phyloP scores from a whole-genome alignment of 2,329 filamentous ascomycete genomes.

The Penicillium sp. region DNA sequence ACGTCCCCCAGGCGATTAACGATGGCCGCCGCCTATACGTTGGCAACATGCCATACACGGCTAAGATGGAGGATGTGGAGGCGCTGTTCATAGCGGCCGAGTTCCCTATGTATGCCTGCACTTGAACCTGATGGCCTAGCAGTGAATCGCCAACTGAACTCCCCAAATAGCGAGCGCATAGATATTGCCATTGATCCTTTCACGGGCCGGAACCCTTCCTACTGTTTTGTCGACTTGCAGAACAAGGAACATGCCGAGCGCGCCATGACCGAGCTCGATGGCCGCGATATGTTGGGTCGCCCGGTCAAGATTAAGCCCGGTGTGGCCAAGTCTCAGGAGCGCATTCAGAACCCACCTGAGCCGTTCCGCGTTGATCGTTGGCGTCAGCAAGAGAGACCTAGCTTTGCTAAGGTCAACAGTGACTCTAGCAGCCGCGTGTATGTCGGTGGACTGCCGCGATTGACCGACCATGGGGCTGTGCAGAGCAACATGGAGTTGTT shows the following conservation, averaged over 20 bases:
- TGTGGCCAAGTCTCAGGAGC: conserved; percentile 53
- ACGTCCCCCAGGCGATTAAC: conserved; percentile 39
- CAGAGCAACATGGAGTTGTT: conserved; percentile 46
- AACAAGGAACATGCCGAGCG: conserved; percentile 57
- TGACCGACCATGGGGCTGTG: conserved; percentile 44
- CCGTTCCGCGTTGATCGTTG: conserved; percentile 44
- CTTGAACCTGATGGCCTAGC: conserved; percentile 9
- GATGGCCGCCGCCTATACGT: conserved; percentile 53
- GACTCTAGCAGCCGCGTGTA: conserved; percentile 48
- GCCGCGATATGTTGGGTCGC: conserved; percentile 57
- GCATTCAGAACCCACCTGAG: conserved; percentile 21
- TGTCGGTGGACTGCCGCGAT: conserved; percentile 49
- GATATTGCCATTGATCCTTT: conserved; percentile 69
- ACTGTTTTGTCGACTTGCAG: conserved; percentile 71
- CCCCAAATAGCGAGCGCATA: conserved; percentile 53
- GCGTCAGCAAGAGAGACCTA: conserved; percentile 42
- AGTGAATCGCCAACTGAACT: conserved; percentile 19
- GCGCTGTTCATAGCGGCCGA: conserved; percentile 47
- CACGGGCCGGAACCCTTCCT: conserved; percentile 68
- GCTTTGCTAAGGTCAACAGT: conserved; percentile 34
- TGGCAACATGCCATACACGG: conserved; percentile 56
- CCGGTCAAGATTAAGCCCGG: conserved; percentile 65
- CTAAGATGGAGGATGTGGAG: conserved; percentile 53
- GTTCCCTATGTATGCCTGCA: conserved; percentile 36
- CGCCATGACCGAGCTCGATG: conserved; percentile 59